Conservation (phyloP, 164 flowering plant genomes). For the Vitis amurensis region DNA sequence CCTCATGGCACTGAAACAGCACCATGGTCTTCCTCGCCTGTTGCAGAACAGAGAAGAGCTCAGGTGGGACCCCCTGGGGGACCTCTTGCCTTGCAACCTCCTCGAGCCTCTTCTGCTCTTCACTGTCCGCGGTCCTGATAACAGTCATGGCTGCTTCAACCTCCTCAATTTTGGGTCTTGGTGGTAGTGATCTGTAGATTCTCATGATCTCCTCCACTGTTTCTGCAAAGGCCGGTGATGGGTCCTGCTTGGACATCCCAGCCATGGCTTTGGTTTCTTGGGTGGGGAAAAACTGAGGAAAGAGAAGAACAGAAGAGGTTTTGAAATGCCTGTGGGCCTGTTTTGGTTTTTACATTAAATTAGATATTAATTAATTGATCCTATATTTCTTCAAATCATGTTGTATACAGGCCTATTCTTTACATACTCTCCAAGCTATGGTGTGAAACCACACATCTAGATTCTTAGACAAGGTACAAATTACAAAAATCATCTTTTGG, state of each 20-base stretch:
- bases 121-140: slow-evolving; percentile 37
- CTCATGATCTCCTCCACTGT: slow-evolving; percentile 55
- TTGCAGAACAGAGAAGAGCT: slow-evolving; percentile 47
- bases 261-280: slow-evolving; percentile 18
- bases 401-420: too few species aligned
- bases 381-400: too few species aligned
- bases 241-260: slow-evolving; percentile 11
- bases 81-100: slow-evolving; percentile 33
- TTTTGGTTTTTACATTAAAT: too few species aligned
- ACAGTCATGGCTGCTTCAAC: slow-evolving; percentile 59
- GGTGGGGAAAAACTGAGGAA: background rate
- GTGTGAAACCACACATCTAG: too few species aligned
- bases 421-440: too few species aligned
- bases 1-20: slow-evolving; percentile 49
- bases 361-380: too few species aligned
- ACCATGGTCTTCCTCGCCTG: slow-evolving; percentile 40
- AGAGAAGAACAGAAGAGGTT: background rate
- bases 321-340: background rate
- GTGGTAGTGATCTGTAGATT: slow-evolving; percentile 57
- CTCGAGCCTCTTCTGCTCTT: slow-evolving; percentile 49
- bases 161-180: slow-evolving; percentile 64
- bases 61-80: slow-evolving; percentile 51
- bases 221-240: slow-evolving; percentile 31
- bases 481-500: too few species aligned
- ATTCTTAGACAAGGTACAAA: too few species aligned